These are phyloP conservation scores for Candida neerlandica DNA, from an alignment of 1,139 yeast genomes.

Conservation along the genomic window DNA sequence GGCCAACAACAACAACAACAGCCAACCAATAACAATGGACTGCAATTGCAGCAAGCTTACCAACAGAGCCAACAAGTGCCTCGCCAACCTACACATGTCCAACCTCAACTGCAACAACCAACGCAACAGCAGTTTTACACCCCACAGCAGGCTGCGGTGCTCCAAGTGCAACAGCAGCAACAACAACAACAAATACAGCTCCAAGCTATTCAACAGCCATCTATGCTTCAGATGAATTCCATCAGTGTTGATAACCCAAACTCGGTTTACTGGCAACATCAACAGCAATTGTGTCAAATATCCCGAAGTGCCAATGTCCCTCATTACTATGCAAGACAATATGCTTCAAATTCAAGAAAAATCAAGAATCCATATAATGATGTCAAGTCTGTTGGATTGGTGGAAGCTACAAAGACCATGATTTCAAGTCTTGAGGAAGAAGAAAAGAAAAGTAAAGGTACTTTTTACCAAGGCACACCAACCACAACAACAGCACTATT, in stretches of 20 bases:
- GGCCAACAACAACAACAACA: slow-evolving; percentile 21
- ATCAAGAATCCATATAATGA: slow-evolving; percentile 49
- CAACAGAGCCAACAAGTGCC: slow-evolving; percentile 26
- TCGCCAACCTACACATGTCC: slow-evolving; percentile 27
- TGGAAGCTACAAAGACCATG: slow-evolving; percentile 58
- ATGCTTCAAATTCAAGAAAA: slow-evolving; percentile 78
- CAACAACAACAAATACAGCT: slow-evolving; percentile 20
- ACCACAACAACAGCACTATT: slow-evolving; percentile 46
- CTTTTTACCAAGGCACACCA: slow-evolving; percentile 25
- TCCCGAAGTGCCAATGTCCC: slow-evolving; percentile 76
- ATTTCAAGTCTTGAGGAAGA: slow-evolving; percentile 42
- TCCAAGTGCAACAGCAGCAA: slow-evolving; percentile 17
- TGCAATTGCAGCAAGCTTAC: slow-evolving; percentile 31
- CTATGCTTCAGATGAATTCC: slow-evolving; percentile 29
- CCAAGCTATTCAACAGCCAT: slow-evolving; percentile 21
- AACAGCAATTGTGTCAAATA: slow-evolving; percentile 73
- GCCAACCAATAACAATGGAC: slow-evolving; percentile 20
- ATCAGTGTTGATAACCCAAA: slow-evolving; percentile 50
- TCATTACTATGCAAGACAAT: slow-evolving; percentile 90
- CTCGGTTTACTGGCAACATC: slow-evolving; percentile 84
- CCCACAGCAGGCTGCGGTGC: slow-evolving; percentile 21
- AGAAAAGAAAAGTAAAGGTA: slow-evolving; percentile 22
- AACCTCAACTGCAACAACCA: slow-evolving; percentile 24
- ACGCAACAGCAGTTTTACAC: slow-evolving; percentile 24
- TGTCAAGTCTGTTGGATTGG: slow-evolving; percentile 46